Percentiles rank a stretch among this genome's conserved stretches.
Evolutionary conservation across 2,329 filamentous ascomycete genomes (phyloP).

Genomic region (Alternaria novae-zelandiae): DNA sequence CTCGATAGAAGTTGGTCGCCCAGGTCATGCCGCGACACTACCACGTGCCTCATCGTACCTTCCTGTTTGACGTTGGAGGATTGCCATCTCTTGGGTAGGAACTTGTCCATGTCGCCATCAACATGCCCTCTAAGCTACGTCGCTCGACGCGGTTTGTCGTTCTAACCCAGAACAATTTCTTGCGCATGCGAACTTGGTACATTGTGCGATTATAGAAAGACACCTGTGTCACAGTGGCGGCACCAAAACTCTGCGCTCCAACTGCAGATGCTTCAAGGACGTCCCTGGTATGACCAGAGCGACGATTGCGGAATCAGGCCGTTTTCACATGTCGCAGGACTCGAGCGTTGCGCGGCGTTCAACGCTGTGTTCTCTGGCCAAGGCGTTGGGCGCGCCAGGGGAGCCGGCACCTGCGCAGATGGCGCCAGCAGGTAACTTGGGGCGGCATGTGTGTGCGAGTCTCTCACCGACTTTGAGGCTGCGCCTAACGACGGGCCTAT

Average conservation of each 20-base stretch:
- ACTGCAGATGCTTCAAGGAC: neutral
- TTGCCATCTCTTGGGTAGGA: neutral
- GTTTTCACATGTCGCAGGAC: neutral
- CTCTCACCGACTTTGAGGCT: slow-evolving; percentile 1
- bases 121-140: neutral
- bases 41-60: neutral
- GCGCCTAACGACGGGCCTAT: neutral
- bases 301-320: neutral
- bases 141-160: neutral
- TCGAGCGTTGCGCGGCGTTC: neutral
- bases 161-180: neutral
- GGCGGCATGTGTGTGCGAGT: neutral
- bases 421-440: neutral
- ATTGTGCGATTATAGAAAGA: neutral
- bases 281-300: neutral
- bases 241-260: neutral
- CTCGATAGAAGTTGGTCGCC: too few species aligned
- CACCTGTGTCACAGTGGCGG: neutral
- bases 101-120: neutral
- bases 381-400: neutral
- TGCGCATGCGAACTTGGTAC: neutral
- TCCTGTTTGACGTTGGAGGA: neutral
- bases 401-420: neutral
- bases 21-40: too few species aligned
- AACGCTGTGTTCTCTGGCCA: neutral